phyloP scores from a whole-genome alignment of 2,329 filamentous ascomycete species.

The Canariomyces notabilis region DNA sequence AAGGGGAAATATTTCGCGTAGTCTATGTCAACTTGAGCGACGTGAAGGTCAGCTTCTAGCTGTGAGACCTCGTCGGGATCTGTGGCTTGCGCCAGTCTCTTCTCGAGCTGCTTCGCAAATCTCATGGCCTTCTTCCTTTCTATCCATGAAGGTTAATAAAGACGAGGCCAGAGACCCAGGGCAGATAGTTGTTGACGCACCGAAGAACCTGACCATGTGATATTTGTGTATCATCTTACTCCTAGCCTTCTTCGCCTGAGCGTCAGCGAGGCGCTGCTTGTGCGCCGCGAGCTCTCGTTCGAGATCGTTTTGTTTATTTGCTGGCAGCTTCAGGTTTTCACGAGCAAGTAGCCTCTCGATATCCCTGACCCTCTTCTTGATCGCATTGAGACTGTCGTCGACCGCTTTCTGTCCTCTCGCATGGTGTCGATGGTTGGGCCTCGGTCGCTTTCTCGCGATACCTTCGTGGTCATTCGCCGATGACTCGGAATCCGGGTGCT shows the following conservation, averaged over 20 bases:
- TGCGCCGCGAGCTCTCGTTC: conserved; percentile 67
- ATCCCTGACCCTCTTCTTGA: conserved; percentile 68
- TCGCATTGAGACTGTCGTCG: conserved; percentile 49
- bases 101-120: conserved; percentile 59
- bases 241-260: conserved; percentile 56
- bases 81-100: conserved; percentile 48
- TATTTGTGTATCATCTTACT: conserved; percentile 71
- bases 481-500: conserved; percentile 25
- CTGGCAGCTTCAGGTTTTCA: conserved; percentile 55
- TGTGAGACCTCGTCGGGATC: conserved; percentile 47
- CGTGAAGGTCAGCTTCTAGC: conserved; percentile 56
- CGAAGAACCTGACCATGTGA: conserved; percentile 81
- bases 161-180: background rate
- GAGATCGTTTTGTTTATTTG: conserved; percentile 61
- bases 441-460: conserved; percentile 31
- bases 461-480: conserved; percentile 13
- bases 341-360: conserved; percentile 62
- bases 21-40: conserved; percentile 67
- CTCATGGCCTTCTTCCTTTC: conserved; percentile 69
- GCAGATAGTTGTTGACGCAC: conserved; percentile 39
- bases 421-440: conserved; percentile 20
- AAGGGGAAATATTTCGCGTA: conserved; percentile 71
- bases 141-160: conserved; percentile 30
- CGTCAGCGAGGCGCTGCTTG: conserved; percentile 57
- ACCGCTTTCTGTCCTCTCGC: conserved; percentile 39